Evolutionary conservation across 768 basidiomycete species (phyloP), one percentile per base, ranked within the genome.

Genomic region (Mrakia hoshinonis): DNA sequence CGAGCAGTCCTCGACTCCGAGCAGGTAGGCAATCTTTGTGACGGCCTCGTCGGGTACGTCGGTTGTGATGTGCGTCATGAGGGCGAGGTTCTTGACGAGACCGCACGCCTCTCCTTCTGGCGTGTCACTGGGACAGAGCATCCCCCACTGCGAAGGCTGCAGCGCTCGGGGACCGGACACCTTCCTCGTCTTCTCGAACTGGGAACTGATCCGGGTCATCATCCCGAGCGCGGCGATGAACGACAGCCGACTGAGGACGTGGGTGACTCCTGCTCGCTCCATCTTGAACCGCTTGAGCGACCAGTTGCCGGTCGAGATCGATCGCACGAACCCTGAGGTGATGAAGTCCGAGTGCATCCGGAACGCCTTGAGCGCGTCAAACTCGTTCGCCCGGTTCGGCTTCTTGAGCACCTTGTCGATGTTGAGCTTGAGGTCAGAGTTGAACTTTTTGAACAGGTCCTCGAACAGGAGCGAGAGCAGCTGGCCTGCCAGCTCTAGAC

Each of bases 51-150:
- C 96, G 73, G 95, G 93, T 38, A 93, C 95, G 79, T 98, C 96
- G 51, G 96, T 98, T 11, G 96, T 99, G 79, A 99, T 98, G 80
- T 99, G 95, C 3, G 96, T 98, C 96, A 99, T 99, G 20, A 99
- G 83, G 3, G 96, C 96, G 73, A 99, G 82, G 81, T 99, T 99
- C 83, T 99, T 99, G 58, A 99, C 96, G 71, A 99, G 82, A 31
- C 96, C 96, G 78, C 96, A 99, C 22, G 96, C 96, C 81, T 99
- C 96, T 78, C 96, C 96, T 87, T 99, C 96, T 0, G 96, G 96
- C 0, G 96, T 99, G 80, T 99, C 96, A 78, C 91, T 92, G 0
- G 96, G 92, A 81, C 96, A 99, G 24, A 98, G 83, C 83, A 99
- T 91, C 47, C 96, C 96, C 96, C 96, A 99, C 81, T 99, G 96